phyloP scores from a whole-genome alignment of 495 filamentous ascomycete species.

The Hypomontagnella monticulosa region DNA sequence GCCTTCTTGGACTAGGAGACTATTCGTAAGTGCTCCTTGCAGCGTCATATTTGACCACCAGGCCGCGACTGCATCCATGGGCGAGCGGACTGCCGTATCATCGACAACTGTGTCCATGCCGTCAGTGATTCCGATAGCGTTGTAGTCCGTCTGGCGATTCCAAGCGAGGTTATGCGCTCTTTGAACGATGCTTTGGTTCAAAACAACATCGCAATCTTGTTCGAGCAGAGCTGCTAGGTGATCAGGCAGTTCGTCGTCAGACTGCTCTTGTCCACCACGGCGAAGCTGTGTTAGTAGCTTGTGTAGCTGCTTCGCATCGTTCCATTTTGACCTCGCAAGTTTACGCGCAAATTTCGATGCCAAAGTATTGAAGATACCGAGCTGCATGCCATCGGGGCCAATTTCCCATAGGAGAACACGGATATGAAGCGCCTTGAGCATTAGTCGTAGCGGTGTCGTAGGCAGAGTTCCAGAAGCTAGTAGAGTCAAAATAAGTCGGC shows the following conservation, averaged over 20 bases:
- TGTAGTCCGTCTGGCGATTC: constrained; percentile 78
- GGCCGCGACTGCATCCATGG: constrained; percentile 87
- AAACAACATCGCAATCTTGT: constrained; percentile 79
- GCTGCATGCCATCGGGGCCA: constrained; percentile 69
- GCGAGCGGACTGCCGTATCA: constrained; percentile 84
- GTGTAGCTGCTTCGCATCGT: constrained; percentile 75
- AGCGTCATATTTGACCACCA: constrained; percentile 88
- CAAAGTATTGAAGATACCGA: constrained; percentile 68
- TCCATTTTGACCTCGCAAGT: constrained; percentile 81
- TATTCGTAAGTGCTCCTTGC: constrained; percentile 71
- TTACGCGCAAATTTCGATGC: constrained; percentile 73
- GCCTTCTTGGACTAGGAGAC: constrained; percentile 61
- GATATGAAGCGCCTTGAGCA: constrained; percentile 92
- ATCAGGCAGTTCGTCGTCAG: constrained; percentile 73
- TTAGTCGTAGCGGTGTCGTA: constrained; percentile 81
- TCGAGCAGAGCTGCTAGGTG: constrained; percentile 79
- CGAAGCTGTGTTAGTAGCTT: constrained; percentile 62
- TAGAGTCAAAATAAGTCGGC: constrained; percentile 84
- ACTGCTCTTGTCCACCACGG: constrained; percentile 51
- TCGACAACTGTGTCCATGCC: constrained; percentile 86
- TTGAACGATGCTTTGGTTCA: constrained; percentile 80
- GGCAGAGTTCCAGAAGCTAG: constrained; percentile 90
- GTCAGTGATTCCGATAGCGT: constrained; percentile 68
- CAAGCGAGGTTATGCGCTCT: constrained; percentile 91
- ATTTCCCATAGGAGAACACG: constrained; percentile 87